Conservation (phyloP, 1,139 yeast species). For the Pichia sp. region DNA sequence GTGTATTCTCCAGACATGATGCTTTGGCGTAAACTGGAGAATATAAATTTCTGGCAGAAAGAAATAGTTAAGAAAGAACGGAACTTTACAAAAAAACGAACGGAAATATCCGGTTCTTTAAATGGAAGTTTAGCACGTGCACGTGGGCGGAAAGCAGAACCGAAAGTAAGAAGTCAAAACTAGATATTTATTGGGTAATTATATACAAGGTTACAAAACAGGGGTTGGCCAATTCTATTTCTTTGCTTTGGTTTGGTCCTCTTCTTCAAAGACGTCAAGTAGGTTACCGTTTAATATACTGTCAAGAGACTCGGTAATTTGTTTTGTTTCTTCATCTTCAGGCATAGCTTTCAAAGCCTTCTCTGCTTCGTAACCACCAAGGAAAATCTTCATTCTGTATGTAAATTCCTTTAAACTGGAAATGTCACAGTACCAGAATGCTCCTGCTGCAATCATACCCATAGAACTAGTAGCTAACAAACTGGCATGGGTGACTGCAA, state of each 20-base stretch:
- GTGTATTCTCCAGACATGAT: constrained; percentile 13
- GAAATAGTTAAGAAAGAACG: too few species aligned
- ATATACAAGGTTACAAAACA: too few species aligned
- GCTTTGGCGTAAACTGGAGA: too few species aligned
- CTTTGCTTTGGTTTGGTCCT: not conserved
- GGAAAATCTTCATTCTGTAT: constrained; percentile 51
- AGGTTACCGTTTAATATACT: constrained; percentile 15
- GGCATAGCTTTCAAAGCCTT: constrained; percentile 44
- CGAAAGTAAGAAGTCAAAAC: too few species aligned
- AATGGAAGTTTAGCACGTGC: too few species aligned
- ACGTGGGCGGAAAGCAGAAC: too few species aligned
- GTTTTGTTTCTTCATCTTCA: constrained; percentile 60
- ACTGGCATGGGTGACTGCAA: constrained; percentile 80
- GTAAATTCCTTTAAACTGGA: constrained; percentile 67
- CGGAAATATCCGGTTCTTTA: too few species aligned
- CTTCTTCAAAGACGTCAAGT: constrained; percentile 7
- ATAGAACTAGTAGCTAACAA: constrained; percentile 66
- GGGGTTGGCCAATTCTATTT: too few species aligned
- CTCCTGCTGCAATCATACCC: constrained; percentile 67
- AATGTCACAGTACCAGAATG: constrained; percentile 75
- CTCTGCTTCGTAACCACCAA: constrained; percentile 68
- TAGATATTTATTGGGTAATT: too few species aligned
- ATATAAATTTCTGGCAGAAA: too few species aligned
- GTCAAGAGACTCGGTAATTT: constrained; percentile 36
- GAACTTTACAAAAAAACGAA: too few species aligned